Percentiles rank a stretch among this genome's conserved stretches.
Conservation (phyloP, 73 alveolate species). For the Paramecium pentaurelia region DNA sequence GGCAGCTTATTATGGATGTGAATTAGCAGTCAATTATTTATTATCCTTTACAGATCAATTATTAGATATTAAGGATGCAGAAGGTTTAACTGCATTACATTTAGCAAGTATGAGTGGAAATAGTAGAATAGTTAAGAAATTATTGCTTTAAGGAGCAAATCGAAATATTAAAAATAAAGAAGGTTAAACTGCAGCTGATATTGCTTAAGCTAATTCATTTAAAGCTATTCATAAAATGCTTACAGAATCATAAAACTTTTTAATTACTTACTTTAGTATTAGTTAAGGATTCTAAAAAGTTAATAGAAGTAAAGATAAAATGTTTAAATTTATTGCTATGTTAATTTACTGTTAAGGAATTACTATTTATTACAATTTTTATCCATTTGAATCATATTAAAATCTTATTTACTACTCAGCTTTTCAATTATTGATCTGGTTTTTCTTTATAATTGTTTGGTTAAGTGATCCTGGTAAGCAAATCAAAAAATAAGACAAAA, state of each 20-base stretch:
- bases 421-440: not conserved
- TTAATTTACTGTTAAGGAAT: not conserved
- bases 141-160: constrained; percentile 50
- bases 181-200: constrained; percentile 19
- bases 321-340: not conserved
- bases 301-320: not conserved
- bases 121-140: constrained; percentile 52
- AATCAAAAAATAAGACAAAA: not conserved
- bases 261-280: not conserved
- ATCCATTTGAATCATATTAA: not conserved
- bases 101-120: constrained; percentile 59
- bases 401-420: not conserved
- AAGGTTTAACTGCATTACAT: constrained; percentile 57
- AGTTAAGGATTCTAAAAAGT: not conserved
- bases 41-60: not conserved
- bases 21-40: constrained; percentile 49
- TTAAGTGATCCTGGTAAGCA: not conserved
- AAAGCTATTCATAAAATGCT: constrained; percentile 28
- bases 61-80: constrained; percentile 6
- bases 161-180: not conserved
- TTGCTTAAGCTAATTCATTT: constrained; percentile 31
- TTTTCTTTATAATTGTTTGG: not conserved
- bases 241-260: not conserved
- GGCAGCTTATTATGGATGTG: constrained; percentile 84
- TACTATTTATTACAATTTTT: not conserved